Evolutionary conservation across 768 basidiomycete genomes (phyloP).

Genomic region (Amanita brunnescens): DNA sequence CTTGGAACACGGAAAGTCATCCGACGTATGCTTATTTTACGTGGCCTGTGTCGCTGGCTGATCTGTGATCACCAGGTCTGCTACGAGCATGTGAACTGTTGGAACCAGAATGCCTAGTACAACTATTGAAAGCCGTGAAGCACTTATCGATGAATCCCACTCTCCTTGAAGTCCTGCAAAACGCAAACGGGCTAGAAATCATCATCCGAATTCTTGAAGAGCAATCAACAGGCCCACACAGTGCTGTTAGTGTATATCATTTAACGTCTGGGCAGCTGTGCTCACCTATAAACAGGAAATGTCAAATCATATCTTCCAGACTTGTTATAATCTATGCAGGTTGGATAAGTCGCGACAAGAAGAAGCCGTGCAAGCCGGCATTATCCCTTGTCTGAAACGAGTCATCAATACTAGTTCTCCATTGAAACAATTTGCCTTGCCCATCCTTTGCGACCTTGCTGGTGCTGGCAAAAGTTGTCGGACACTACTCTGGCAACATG

Average conservation of each 20-base stretch:
- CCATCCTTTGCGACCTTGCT: slow-evolving; percentile 93
- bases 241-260: slow-evolving; percentile 48
- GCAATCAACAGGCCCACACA: slow-evolving; percentile 68
- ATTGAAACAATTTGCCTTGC: slow-evolving; percentile 93
- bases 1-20: slow-evolving; percentile 86
- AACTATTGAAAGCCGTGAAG: slow-evolving; percentile 90
- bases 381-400: slow-evolving; percentile 84
- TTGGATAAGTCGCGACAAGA: slow-evolving; percentile 93
- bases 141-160: slow-evolving; percentile 92
- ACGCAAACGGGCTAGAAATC: slow-evolving; percentile 90
- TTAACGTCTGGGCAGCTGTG: slow-evolving; percentile 1
- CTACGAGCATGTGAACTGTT: slow-evolving; percentile 82
- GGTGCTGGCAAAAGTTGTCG: slow-evolving; percentile 92
- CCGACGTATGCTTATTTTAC: slow-evolving; percentile 51
- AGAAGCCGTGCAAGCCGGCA: slow-evolving; percentile 93
- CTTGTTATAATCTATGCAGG: slow-evolving; percentile 93
- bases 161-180: slow-evolving; percentile 88
- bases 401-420: slow-evolving; percentile 87
- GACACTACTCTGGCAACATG: slow-evolving; percentile 85
- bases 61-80: slow-evolving; percentile 45
- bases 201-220: slow-evolving; percentile 81
- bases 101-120: slow-evolving; percentile 80
- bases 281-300: slow-evolving; percentile 61
- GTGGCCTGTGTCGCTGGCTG: not conserved
- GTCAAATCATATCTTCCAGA: slow-evolving; percentile 95